These are phyloP conservation scores for Psilocybe cubensis DNA, from an alignment of 768 basidiomycete genomes.

Conservation along the genomic window DNA sequence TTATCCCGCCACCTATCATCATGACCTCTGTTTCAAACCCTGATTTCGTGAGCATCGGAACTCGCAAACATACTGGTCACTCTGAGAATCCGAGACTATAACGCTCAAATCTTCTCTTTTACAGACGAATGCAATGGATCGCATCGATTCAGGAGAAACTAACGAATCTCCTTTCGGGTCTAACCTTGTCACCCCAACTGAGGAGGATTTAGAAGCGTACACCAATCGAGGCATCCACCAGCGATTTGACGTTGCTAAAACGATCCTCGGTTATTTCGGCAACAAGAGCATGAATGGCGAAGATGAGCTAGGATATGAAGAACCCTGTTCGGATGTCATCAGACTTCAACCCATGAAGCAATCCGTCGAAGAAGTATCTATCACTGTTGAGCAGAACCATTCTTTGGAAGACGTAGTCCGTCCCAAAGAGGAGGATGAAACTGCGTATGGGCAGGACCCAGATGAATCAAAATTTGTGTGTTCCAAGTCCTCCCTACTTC, in stretches of 20 bases:
- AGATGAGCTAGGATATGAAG: background rate
- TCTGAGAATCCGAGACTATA: too few species aligned
- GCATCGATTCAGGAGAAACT: constrained; percentile 38
- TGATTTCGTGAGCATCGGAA: background rate
- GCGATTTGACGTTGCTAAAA: constrained; percentile 17
- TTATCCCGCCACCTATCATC: background rate
- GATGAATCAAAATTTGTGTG: background rate
- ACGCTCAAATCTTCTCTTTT: background rate
- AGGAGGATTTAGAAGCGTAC: constrained; percentile 28
- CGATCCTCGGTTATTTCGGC: constrained; percentile 19
- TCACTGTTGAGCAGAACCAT: background rate
- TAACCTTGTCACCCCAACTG: constrained; percentile 43
- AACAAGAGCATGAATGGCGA: constrained; percentile 5
- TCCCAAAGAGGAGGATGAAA: background rate
- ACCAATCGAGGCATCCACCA: constrained; percentile 21
- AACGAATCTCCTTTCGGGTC: constrained; percentile 47
- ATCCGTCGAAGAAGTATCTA: background rate
- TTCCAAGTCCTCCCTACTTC: background rate
- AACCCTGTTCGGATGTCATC: background rate
- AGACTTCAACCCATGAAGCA: background rate
- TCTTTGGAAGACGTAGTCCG: background rate
- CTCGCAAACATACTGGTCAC: background rate
- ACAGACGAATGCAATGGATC: constrained; percentile 4
- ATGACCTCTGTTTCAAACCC: background rate
- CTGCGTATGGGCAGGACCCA: background rate